Conservation (phyloP, 768 basidiomycete genomes). For the Phanerochaete carnosa region DNA sequence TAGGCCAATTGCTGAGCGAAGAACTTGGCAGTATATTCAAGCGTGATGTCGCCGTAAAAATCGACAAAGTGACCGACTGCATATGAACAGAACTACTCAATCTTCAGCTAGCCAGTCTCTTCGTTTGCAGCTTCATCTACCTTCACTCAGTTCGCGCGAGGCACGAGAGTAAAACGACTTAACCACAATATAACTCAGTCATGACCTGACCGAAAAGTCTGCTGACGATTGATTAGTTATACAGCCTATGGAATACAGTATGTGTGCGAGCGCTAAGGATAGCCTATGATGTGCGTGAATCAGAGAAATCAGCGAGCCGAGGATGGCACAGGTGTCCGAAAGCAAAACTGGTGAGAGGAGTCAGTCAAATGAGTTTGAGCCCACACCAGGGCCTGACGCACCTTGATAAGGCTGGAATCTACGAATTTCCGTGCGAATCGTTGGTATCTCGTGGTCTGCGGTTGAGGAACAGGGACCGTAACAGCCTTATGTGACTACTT, state of each 20-base stretch:
- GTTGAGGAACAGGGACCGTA: conserved; percentile 64
- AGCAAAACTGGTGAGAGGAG: too few relatives aligned
- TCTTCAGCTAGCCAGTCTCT: neutral
- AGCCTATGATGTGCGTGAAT: neutral
- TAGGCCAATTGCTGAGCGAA: conserved; percentile 61
- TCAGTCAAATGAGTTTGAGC: too few relatives aligned
- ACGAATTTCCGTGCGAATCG: neutral
- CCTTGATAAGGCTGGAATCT: too few relatives aligned
- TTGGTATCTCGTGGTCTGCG: conserved; percentile 32
- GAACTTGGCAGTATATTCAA: conserved; percentile 55
- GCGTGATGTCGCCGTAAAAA: conserved; percentile 30
- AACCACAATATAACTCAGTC: too few relatives aligned
- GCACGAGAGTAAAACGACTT: too few relatives aligned
- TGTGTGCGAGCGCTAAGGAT: neutral
- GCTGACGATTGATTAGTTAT: neutral
- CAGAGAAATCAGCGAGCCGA: neutral
- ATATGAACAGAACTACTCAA: neutral
- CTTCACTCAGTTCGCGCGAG: too few relatives aligned
- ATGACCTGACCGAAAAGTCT: too few relatives aligned
- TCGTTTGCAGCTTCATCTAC: too few relatives aligned
- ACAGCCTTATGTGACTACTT: conserved; percentile 38
- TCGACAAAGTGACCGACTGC: conserved; percentile 24
- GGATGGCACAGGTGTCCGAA: neutral
- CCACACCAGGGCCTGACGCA: conserved; percentile 11
- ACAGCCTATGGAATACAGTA: neutral